Base-by-base conservation (phyloP, 768 basidiomycete species). In the Trametes cingulata region DNA sequence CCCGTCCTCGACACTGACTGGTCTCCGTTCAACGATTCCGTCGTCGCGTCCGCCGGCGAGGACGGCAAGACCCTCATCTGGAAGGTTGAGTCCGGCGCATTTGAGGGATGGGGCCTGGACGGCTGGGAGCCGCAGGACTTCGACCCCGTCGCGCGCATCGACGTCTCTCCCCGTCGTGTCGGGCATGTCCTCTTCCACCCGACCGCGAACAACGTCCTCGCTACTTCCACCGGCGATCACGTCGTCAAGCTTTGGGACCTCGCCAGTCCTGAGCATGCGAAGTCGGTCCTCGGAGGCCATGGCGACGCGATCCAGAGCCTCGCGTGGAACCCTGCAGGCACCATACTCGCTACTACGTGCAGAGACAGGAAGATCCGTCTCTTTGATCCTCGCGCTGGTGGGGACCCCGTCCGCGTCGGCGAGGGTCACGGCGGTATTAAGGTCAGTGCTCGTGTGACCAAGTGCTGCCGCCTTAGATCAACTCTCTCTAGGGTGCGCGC, bases 181-280 rank as follows among this genome's bases (percentile, higher is more conserved):
- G 96, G 96, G 0, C 96, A 98, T 69, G 90, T 97, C 41, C 76
- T 91, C 29, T 99, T 93, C 82, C 93, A 98, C 72, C 95, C 96
- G 1, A 91, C 91, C 2, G 94, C 97, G 0, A 73, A 85, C 27
- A 88, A 93, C 67, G 87, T 98, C 17, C 80, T 99, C 37, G 93
- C 95, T 4, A 87, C 83, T 52, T 87, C 87, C 0, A 82, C 84
- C 0, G 93, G 91, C 46, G 96, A 99, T 63, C 87, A 97, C 70
- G 82, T 85, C 45, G 85, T 97, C 61, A 91, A 91, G 71, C 77
- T 99, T 1, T 98, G 93, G 91, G 96, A 98, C 75, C 80, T 98
- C 53, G 87, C 87, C 2, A 82, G 83, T 51, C 79, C 87, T 2
- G 90, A 91, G 52, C 77, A 82, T 14, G 77, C 91, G 2, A 79